Evolutionary conservation across 179 eudicot species (phyloP), one percentile per base, ranked within the genome.

Genomic region (Amaranthus tricolor): DNA sequence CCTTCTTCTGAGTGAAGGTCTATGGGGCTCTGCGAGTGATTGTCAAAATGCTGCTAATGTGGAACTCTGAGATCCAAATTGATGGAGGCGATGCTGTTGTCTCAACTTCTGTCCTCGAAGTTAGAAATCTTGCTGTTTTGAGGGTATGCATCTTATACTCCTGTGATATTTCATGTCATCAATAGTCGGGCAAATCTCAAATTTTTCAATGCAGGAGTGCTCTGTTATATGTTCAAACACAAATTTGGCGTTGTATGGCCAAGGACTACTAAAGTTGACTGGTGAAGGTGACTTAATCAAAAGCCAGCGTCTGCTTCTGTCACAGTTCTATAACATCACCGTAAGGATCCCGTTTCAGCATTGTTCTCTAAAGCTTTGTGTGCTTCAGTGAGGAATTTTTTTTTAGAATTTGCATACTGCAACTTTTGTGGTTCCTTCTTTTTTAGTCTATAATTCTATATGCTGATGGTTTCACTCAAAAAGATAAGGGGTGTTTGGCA

Each of bases 1-100:
- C 31, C 56, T 72, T 60, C 55, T 63, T 82, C 54, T 66, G 75
- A 56, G 40, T 82, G 82, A 81, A 92, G 97, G 96, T 92, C 68
- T 88, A 85, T 84, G 97, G 97, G 69, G 93, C 96, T 68, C 76
- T 90, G 49, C 86, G 96, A 78, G 87, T 90, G 62, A 84, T 88
- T 80, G 96, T 90, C 72, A 92, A 92, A 73, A 89, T 92, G 93
- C 79, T 92, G 74, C 89, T 92, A 73, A 92, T 92, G 97, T 88
- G 90, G 96, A 87, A 92, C 74, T 86, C 97, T 76, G 78, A 66
- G 75, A 84, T 92, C 71, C 81, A 88, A 79, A 88, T 92, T 66
- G 88, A 92, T 76, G 93, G 93, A 68, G 97, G 89, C 69, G 81
- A 81, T 52, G 79, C 84, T 47, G 72, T 81, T 80, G 88, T 87